Conservation (phyloP, 805 yeast species). For the Myxozyma neglecta region DNA sequence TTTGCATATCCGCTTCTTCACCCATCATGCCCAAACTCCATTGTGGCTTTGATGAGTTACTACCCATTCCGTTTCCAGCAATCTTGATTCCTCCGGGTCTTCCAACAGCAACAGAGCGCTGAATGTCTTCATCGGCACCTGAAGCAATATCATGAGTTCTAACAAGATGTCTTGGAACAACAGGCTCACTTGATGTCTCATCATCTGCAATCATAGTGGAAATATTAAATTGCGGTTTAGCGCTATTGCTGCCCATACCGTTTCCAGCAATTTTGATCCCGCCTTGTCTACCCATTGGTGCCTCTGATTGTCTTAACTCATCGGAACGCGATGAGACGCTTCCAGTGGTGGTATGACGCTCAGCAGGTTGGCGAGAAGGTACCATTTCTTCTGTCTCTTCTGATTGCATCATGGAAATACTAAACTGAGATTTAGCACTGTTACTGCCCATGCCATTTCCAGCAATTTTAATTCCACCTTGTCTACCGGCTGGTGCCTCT, state of each 20-base stretch:
- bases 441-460: slow-evolving; percentile 27
- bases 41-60: slow-evolving; percentile 13
- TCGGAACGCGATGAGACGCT: neutral
- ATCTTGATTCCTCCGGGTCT: slow-evolving; percentile 15
- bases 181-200: neutral
- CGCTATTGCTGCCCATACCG: slow-evolving; percentile 25
- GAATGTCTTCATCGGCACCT: neutral
- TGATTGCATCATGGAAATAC: slow-evolving; percentile 1
- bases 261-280: slow-evolving; percentile 28
- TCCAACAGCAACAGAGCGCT: neutral
- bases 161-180: neutral
- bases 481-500: neutral
- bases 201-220: neutral
- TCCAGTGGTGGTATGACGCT: neutral
- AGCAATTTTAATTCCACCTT: slow-evolving; percentile 20
- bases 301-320: neutral
- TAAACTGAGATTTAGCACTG: slow-evolving; percentile 15
- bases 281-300: neutral
- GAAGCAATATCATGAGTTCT: neutral
- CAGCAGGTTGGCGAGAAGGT: neutral
- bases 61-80: slow-evolving; percentile 30
- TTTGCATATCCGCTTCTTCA: slow-evolving; percentile 7
- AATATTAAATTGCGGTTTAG: slow-evolving; percentile 12
- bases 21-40: slow-evolving; percentile 8
- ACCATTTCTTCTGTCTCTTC: slow-evolving; percentile 6